These are phyloP conservation scores for Dictyostelium intermedium DNA, from an alignment of 78 protist species.

Conservation along the genomic window DNA sequence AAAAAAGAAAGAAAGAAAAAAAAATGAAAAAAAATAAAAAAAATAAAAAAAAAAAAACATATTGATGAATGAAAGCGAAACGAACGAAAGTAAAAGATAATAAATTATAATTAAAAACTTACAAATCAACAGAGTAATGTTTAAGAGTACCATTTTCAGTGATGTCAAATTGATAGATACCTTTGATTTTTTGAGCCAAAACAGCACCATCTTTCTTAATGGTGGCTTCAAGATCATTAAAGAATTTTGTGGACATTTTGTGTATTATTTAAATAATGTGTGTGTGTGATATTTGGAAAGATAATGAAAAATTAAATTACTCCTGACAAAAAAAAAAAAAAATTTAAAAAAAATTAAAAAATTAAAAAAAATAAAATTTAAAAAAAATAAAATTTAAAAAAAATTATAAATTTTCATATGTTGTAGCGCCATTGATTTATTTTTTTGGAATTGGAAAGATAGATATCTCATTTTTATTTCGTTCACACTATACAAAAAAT, in stretches of 20 bases:
- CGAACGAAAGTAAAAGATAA: not conserved
- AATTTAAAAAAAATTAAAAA: not conserved
- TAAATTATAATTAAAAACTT: not conserved
- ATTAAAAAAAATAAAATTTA: not conserved
- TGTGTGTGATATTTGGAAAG: not conserved
- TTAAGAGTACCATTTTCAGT: conserved; percentile 35
- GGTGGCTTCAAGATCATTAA: conserved; percentile 7
- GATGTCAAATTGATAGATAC: conserved; percentile 77
- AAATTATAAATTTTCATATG: not conserved
- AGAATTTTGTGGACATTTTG: conserved; percentile 15
- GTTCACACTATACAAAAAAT: not conserved
- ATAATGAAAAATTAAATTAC: not conserved
- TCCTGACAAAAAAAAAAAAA: not conserved
- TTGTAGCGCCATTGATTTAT: not conserved
- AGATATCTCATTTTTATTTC: not conserved
- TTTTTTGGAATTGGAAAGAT: not conserved
- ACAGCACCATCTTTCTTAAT: conserved; percentile 33
- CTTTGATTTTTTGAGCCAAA: conserved; percentile 53
- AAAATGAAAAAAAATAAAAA: too few relatives aligned
- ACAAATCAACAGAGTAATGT: conserved; percentile 74
- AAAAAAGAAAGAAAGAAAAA: too few relatives aligned
- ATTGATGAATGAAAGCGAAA: not conserved
- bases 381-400: not conserved
- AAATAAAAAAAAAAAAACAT: not conserved
- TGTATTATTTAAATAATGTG: not conserved